Evolutionary conservation across 2,329 filamentous ascomycete species (phyloP), one percentile per base, ranked within the genome.

Genomic region (Aspergillus pseudoglaucus): DNA sequence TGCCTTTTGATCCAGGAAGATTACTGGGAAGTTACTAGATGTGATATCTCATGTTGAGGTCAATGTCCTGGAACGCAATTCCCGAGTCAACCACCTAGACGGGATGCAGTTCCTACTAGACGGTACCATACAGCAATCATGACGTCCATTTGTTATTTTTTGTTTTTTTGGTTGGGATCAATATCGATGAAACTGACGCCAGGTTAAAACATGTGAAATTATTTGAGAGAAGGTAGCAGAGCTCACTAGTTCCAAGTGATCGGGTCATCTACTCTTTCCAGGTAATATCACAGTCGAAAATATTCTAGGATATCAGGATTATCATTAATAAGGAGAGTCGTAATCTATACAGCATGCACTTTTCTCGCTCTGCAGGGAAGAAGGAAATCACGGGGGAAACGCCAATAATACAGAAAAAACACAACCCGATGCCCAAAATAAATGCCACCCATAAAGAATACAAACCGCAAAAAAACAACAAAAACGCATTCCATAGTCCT

Each of bases 1-100:
- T 12, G 9, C 12, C 4, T 12, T 10, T 30, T 30, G 10, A 10
- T 30, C 4, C 25, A 30, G 10, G 10, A 30, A 30, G 2, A 30
- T 30, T 30, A 30, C 25, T 30, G 9, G 25, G 10, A 1, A 30
- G 12, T 30, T 30, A 30, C 25, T 43, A 18, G 38, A 30, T 7
- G 32, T 17, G 12, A 20, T 37, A 47, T 23, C 20, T 47, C 14
- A 47, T 48, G 23, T 25, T 48, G 46, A 48, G 46, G 46, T 48
- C 46, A 48, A 42, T 8, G 10, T 27, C 4, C 3, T n/a, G 39
- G 46, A 43, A 43, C 30, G 40, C 18, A 22, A 17, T 47, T 47
- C 46, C 40, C 33, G 33, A 35, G 6, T 35, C 33, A 27, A 30
- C 25, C 33, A 35, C 14, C 33, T 35, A n/a, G n/a, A 12, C 17